Evolutionary conservation across 176 grass and related monocot species (phyloP).

Genomic region (Aegilops longissima): DNA sequence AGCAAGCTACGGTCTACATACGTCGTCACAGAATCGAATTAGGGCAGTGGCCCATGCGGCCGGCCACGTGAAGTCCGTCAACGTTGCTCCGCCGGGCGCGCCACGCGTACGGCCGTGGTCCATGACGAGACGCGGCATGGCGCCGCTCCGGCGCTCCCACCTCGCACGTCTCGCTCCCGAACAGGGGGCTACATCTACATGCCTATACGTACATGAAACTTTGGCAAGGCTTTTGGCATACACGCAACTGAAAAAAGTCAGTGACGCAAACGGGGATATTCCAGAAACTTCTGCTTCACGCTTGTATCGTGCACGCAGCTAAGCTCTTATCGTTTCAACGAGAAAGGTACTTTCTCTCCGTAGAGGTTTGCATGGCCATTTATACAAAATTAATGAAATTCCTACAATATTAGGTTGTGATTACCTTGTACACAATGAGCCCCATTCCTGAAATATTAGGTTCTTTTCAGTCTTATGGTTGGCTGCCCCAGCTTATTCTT

Average conservation of each 20-base stretch:
- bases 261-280: neutral
- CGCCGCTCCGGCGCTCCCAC: neutral
- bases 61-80: conserved; percentile 30
- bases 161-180: neutral
- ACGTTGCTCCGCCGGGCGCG: neutral
- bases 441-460: too few species aligned
- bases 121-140: neutral
- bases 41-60: neutral
- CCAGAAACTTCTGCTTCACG: neutral
- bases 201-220: neutral
- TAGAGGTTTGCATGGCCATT: too few species aligned
- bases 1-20: neutral
- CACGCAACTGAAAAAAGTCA: conserved; percentile 19
- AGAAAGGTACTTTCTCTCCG: too few species aligned
- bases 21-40: neutral
- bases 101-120: conserved; percentile 23
- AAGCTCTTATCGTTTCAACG: too few species aligned
- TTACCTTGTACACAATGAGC: too few species aligned
- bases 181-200: neutral
- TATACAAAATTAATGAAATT: too few species aligned
- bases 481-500: too few species aligned
- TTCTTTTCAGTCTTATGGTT: too few species aligned
- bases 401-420: too few species aligned
- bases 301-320: neutral
- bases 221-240: conserved; percentile 12